Conservation (phyloP, 768 basidiomycete species). For the Trichaptum fuscoviolaceum region DNA sequence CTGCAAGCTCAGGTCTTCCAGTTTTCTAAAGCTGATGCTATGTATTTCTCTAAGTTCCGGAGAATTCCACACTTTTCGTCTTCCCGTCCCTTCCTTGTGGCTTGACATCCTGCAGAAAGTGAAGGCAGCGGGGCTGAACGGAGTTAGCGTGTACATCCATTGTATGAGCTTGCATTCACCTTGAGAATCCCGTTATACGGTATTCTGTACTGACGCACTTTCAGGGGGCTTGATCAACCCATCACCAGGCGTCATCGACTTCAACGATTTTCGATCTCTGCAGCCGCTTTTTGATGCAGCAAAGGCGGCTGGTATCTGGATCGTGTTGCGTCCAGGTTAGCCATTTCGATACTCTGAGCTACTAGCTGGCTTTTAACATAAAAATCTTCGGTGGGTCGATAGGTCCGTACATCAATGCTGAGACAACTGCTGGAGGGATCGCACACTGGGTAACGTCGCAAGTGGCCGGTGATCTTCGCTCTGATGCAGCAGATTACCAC, state of each 20-base stretch:
- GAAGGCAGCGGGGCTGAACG: constrained; percentile 78
- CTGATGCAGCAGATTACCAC: constrained; percentile 65
- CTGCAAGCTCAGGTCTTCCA: constrained; percentile 10
- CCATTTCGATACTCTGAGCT: neutral
- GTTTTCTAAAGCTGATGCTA: neutral
- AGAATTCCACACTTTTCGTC: constrained; percentile 79
- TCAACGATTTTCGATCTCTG: constrained; percentile 62
- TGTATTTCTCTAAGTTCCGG: constrained; percentile 51
- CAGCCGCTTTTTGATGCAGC: constrained; percentile 73
- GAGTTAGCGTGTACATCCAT: constrained; percentile 72
- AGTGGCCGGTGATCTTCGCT: constrained; percentile 61
- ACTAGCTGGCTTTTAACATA: too few relatives aligned
- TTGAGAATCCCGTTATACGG: neutral
- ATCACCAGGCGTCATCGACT: constrained; percentile 67
- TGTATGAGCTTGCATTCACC: constrained; percentile 22
- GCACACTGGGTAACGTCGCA: constrained; percentile 66
- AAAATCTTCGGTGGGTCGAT: too few relatives aligned
- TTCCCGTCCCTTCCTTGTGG: constrained; percentile 79
- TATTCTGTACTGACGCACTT: constrained; percentile 3
- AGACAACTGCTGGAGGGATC: constrained; percentile 74
- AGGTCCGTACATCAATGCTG: constrained; percentile 66
- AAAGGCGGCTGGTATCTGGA: constrained; percentile 66
- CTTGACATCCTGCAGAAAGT: constrained; percentile 76
- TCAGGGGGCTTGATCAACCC: constrained; percentile 69
- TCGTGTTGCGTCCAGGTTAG: constrained; percentile 72